Percentiles rank a stretch among this genome's conserved stretches.
These are phyloP conservation scores for Osmanthus fragrans DNA, from an alignment of 257 asterid genomes.

Conservation along the genomic window DNA sequence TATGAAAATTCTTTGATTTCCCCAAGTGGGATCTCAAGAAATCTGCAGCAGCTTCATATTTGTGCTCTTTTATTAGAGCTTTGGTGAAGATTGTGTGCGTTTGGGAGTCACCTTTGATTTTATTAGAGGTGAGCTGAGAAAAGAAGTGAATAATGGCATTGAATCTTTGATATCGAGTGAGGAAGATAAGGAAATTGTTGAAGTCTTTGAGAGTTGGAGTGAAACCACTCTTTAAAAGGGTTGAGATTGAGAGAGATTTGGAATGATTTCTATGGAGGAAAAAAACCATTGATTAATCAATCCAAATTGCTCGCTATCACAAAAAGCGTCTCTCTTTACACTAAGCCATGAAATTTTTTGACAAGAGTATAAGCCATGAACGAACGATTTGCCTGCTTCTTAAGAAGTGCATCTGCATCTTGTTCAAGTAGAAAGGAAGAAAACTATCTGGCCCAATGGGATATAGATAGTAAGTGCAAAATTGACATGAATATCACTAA, in stretches of 20 bases:
- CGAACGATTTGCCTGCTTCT: too few species aligned
- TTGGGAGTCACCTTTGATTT: conserved; percentile 37
- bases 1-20: conserved; percentile 28
- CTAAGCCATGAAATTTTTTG: not conserved
- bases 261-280: not conserved
- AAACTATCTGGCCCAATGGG: not conserved
- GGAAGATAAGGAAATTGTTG: conserved; percentile 54
- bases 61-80: conserved; percentile 52
- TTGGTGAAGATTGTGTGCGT: conserved; percentile 43
- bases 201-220: conserved; percentile 58
- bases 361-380: too few species aligned
- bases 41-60: conserved; percentile 53
- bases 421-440: too few species aligned
- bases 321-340: not conserved
- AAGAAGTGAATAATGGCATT: conserved; percentile 45
- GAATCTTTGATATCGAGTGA: conserved; percentile 46
- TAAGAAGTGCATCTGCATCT: too few species aligned
- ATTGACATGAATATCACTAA: not conserved
- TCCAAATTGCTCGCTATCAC: not conserved
- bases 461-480: not conserved
- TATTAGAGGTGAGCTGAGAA: conserved; percentile 56
- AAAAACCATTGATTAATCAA: not conserved
- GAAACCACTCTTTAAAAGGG: conserved; percentile 59
- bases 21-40: conserved; percentile 41
- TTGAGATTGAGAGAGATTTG: conserved; percentile 18